Base-by-base conservation (phyloP, 75 land plant species). In the Sequoia sempervirens region DNA sequence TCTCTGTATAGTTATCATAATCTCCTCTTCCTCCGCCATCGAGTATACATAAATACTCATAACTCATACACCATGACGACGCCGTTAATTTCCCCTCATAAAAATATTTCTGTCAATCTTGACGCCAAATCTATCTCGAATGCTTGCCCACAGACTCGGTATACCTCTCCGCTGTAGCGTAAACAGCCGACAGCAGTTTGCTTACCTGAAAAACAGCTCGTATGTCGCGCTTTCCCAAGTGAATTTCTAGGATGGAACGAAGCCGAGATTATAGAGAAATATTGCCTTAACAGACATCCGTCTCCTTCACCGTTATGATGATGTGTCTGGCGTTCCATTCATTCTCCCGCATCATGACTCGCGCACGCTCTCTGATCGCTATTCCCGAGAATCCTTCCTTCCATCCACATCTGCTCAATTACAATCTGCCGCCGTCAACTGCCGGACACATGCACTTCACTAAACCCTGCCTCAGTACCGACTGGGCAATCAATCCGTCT, bases 281-380 rank as follows among this genome's bases (percentile, higher is more conserved):
- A 4, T 28, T 73, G 7, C 76, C 14, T 17, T 76, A 38, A 37
- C 79, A 41, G 18, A 18, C 41, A 15, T 76, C 46, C 47, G 50
- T 78, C 80, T 78, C 50, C 45, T 45, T 78, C 80, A 45, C 41
- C 43, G 80, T 18, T 43, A 78, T 78, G 80, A 78, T 78, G 80
- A 43, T 45, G 80, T 78, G 80, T 78, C 80, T 78, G 80, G 43
- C 80, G 26, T 45, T 40, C 45, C 80, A 78, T 78, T 78, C 45
- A 78, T 78, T 78, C 30, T 11, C 28, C 52, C 52, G 13, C 46
- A 78, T 78, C 28, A 78, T 78, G 80, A 78, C 80, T 78, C 47
- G 80, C 46, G 80, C 80, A 78, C 80, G 80, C 80, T 78, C 47
- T 43, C 80, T 78, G 73, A n/a, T 78, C 80, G 80, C 80, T 20